Evolutionary conservation across 2,329 filamentous ascomycete genomes (phyloP).

Genomic region (Blastomyces silverae): DNA sequence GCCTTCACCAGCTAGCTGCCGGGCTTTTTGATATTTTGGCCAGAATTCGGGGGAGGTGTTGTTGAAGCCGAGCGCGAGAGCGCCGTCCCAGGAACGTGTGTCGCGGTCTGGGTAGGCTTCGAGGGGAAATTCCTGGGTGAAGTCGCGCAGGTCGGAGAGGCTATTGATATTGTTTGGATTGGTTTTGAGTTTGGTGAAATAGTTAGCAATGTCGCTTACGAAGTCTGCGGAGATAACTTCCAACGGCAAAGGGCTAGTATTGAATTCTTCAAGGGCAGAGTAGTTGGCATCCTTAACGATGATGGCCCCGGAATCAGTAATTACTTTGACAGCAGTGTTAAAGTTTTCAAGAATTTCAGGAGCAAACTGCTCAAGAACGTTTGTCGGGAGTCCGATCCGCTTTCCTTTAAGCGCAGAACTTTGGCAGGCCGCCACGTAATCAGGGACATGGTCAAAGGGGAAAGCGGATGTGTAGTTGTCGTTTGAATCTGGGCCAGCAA

Average conservation of each 20-base stretch:
- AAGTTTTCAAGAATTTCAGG: constrained; percentile 48
- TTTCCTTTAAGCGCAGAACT: constrained; percentile 49
- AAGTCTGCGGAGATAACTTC: constrained; percentile 55
- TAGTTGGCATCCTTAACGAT: constrained; percentile 57
- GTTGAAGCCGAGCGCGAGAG: constrained; percentile 48
- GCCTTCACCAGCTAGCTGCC: constrained; percentile 51
- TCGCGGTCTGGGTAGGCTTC: constrained; percentile 59
- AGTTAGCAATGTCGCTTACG: constrained; percentile 44
- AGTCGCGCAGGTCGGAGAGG: constrained; percentile 48
- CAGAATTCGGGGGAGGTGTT: constrained; percentile 55
- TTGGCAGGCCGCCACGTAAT: constrained; percentile 57
- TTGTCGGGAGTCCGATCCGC: constrained; percentile 58
- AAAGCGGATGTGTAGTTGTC: constrained; percentile 56
- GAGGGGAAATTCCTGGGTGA: constrained; percentile 47
- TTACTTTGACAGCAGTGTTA: constrained; percentile 46
- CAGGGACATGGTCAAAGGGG: constrained; percentile 48
- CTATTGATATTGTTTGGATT: constrained; percentile 53
- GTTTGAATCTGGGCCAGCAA: constrained; percentile 48
- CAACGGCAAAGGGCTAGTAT: constrained; percentile 32
- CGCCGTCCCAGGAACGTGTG: constrained; percentile 51
- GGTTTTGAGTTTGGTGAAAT: constrained; percentile 3
- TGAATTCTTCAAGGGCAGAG: constrained; percentile 45
- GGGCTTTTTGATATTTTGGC: constrained; percentile 48
- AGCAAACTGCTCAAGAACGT: constrained; percentile 43
- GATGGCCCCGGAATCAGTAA: constrained; percentile 52